Base-by-base conservation (phyloP, 2,329 filamentous ascomycete species). In the Apiospora rasikravindrae region DNA sequence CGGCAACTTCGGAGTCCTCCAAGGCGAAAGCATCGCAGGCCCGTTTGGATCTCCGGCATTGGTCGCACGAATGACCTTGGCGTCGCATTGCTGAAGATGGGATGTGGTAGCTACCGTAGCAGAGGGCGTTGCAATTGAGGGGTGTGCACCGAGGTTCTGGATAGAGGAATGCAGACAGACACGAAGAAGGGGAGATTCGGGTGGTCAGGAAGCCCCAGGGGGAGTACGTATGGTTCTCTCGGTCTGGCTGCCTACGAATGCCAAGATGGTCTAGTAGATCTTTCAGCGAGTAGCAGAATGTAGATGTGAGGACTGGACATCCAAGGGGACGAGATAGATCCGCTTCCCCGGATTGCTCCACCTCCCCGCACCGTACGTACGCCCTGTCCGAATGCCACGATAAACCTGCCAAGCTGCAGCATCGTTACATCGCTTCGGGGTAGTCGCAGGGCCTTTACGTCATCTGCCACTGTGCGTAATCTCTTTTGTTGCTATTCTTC, bases 1-100 rank as follows among this genome's bases (percentile, higher is more conserved):
- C 10, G 8, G 22, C 5, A 29, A 24, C 47, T 67, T 57, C 40
- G 51, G 53, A 26, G 51, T 67, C 70, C 8, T 24, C 66, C 64
- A 70, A 37, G 16, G 19, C 6, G 7, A 68, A 68, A 2, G 75
- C 75, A 66, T 78, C 77, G 49, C 76, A 78, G 29, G 75, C 77
- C 69, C 76, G 53, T 29, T 78, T 78, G 2, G 76, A 74, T 69
- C 74, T 77, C 66, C 77, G 73, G 69, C 77, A 78, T 67, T 78
- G 77, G 53, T 78, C 77, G 64, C 77, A 78, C 22, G 75, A 74
- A 51, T 75, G 74, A 33, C 66, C 78, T 67, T 76, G 73, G 26
- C 73, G 70, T 13, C 75, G 73, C 73, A 75, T 53, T 53, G 49
- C n/a, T 42, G 11, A n/a, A n/a, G n/a, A n/a, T n/a, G n/a, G n/a